Evolutionary conservation across 768 basidiomycete species (phyloP), one percentile per base, ranked within the genome.

Genomic region (Lanmaoa rubissima): DNA sequence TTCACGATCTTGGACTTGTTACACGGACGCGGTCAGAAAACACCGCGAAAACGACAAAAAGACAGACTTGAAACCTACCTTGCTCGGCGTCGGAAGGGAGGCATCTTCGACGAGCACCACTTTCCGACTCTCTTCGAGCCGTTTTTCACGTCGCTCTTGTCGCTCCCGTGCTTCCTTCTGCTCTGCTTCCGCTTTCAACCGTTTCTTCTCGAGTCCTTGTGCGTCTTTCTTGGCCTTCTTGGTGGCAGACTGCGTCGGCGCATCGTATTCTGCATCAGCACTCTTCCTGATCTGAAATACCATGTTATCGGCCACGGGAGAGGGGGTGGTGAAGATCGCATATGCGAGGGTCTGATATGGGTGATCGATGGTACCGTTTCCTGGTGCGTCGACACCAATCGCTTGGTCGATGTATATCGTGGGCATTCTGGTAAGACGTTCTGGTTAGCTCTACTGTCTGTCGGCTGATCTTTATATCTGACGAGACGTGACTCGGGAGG

Each of bases 141-240:
- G 75, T 67, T 81, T 87, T 54, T 85, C 85, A 57, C 88, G 84
- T 58, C 82, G 84, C 71, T 86, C 88, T 58, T 78, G 84, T 66
- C 88, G 86, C 59, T 86, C 88, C 16, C 73, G 76, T 59, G 82
- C 79, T 63, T 87, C 86, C 73, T 84, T 82, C 19, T 80, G 81
- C 58, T 90, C 85, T 32, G 82, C 81, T 65, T 85, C 86, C 4
- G 82, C 83, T 71, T 94, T 96, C 74, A 89, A 85, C 57, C 81
- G 80, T 74, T 97, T 98, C 77, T 94, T 95, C 74, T 92, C 86
- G 48, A 96, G 81, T 9, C 86, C 87, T 58, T 92, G 88, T 0
- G 92, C 87, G 31, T 80, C 84, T 74, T 97, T 98, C 74, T 90
- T 91, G 6, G 92, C 92, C 73, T 96, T 98, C 78, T 99, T 99